Percentiles rank a stretch among this genome's conserved stretches.
These are phyloP conservation scores for Lasiosphaeria miniovina DNA, from an alignment of 495 filamentous ascomycete species.

Conservation along the genomic window DNA sequence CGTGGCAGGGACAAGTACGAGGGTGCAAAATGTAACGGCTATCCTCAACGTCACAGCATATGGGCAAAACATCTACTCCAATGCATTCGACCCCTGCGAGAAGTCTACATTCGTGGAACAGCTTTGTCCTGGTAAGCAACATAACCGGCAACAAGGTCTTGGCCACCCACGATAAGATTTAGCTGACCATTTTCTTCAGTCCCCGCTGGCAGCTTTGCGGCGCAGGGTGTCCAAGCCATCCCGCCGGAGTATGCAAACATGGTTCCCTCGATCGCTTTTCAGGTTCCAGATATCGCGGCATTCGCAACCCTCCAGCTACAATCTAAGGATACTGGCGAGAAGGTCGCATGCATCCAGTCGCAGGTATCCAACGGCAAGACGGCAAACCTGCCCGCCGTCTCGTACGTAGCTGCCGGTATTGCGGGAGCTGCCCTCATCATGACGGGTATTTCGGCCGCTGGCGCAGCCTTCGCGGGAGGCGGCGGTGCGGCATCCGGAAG, in stretches of 20 bases:
- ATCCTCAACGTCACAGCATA: constrained; percentile 79
- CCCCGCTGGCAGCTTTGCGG: constrained; percentile 69
- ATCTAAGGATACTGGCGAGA: constrained; percentile 52
- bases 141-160: not conserved
- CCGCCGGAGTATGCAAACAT: constrained; percentile 64
- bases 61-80: constrained; percentile 76
- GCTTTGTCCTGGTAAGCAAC: constrained; percentile 76
- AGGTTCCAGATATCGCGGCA: constrained; percentile 86
- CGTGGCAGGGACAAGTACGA: constrained; percentile 71
- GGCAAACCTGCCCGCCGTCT: constrained; percentile 66
- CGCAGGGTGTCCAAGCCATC: constrained; percentile 65
- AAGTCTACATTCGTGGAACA: constrained; percentile 58
- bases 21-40: constrained; percentile 78
- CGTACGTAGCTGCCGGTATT: constrained; percentile 81
- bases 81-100: constrained; percentile 79
- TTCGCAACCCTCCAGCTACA: constrained; percentile 75
- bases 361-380: constrained; percentile 85
- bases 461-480: constrained; percentile 53
- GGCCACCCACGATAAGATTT: constrained; percentile 1
- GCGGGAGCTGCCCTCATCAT: constrained; percentile 81
- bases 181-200: constrained; percentile 51
- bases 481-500: constrained; percentile 35
- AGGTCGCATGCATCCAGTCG: constrained; percentile 82
- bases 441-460: constrained; percentile 67
- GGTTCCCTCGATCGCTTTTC: constrained; percentile 89